Base-by-base conservation (phyloP, 768 basidiomycete genomes). In the Boletellus ananas region DNA sequence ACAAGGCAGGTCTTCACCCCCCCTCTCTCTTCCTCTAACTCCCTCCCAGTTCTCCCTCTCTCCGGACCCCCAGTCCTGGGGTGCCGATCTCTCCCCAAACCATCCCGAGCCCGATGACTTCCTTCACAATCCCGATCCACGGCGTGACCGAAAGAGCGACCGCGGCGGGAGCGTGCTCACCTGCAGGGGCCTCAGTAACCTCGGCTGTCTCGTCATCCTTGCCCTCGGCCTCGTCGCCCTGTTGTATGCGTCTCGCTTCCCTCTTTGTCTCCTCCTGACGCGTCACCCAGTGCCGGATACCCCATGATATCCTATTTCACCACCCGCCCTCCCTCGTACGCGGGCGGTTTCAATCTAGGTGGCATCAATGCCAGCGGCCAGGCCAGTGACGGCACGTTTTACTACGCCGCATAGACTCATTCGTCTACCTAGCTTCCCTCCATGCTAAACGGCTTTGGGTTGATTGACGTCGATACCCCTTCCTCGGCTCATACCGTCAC, bases 401-500 rank as follows among this genome's bases (percentile, higher is more conserved):
- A 3, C 23, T 27, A 3, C 18, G 21, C 50, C 17, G 51, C 23
- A 9, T 11, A 6, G 9, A 11, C 34, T 47, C 46, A 29, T 49
- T 18, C 38, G 6, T 45, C 40, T 29, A 41, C 16, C 5, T 17
- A 83, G 83, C 69, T 86, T 44, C 83, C 85, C 37, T 67, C 57
- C 25, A 77, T 87, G 50, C 52, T 69, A 14, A 85, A 85, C n/a
- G 80, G 84, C 56, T 80, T 76, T 63, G 83, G 81, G 13, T 68
- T 92, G 27, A 86, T 94, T 55, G 91, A 94, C 66, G 58, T 75
- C 25, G 81, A 89, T 25, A 95, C 93, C 3, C 90, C 90, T 1
- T 54, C 72, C 55, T 65, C 75, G 36, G 77, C 73, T n/a, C 73
- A 81, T 64, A 79, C 79, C 12, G 74, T 74, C 34, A 58, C 66